Base-by-base conservation (phyloP, 768 basidiomycete genomes). In the Panellus pusillus region DNA sequence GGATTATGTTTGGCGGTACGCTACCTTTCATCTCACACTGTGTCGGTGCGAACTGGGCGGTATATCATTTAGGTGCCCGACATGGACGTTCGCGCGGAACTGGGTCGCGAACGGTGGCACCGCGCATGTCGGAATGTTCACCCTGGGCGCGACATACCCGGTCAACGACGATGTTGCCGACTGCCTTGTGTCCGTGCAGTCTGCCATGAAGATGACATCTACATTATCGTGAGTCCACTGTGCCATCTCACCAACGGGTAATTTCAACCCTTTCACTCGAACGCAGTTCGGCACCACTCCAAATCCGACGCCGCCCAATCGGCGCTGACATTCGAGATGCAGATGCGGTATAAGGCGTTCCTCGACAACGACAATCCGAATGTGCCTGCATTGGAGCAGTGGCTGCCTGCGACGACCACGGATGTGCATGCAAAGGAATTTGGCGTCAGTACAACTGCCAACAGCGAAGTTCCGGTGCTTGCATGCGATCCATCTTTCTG, bases 181-280 rank as follows among this genome's bases (percentile, higher is more conserved):
- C 65, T 91, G 89, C 70, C 75, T 74, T 6, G 66, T 76, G 57
- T 37, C 71, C 35, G 84, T 20, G 66, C 71, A 27, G 84, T 90
- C 35, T 91, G 89, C 68, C 89, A 91, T 65, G 79, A 87, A 63
- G 90, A 91, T 64, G 90, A 93, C 62, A 91, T 92, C 51, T 70
- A 84, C 71, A 83, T 89, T 65, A 79, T 91, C 39, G 58, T 60
- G 32, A 32, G 58, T 60, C 13, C 9, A 28, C 14, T 27, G n/a
- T 3, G 20, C 27, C 18, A 2, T 31, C 32, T 24, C 24, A 24
- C 24, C 24, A 24, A 24, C 24, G 24, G 2, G 24, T 24, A 6
- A 24, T 24, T 24, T 6, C 6, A 3, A 11, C 27, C 6, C n/a
- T 37, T 39, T 53, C 3, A 3, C 31, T 6, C 24, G 6, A 24